A percentile compares a stretch with the other conserved stretches of the same genome.
Evolutionary conservation across 371 early-diverging fungal genomes (phyloP).

Genomic region (Lichtheimia hyalospora): DNA sequence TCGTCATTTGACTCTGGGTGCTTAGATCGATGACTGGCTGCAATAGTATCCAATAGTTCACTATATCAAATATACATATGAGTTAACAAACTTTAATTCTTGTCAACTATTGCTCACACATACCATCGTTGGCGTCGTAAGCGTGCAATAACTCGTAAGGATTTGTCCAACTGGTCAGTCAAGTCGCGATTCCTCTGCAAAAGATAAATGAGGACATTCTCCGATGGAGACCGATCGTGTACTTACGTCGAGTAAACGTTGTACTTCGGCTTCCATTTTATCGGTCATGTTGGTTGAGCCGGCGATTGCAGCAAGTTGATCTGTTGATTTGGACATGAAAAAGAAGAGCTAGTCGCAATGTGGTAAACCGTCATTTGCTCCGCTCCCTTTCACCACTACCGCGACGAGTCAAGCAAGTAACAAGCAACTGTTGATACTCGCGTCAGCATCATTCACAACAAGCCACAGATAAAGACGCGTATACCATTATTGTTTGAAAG

Average conservation of each 20-base stretch:
- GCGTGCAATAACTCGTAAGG: conserved; percentile 6
- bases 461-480: no score
- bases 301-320: no score
- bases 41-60: conserved; percentile 11
- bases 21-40: conserved; percentile 3
- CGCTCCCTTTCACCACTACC: no score
- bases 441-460: no score
- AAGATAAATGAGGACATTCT: no score
- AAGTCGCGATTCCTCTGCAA: conserved; percentile 12
- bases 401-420: no score
- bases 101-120: not conserved
- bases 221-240: not conserved
- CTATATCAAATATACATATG: not conserved
- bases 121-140: conserved; percentile 18
- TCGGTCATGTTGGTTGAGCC: not conserved
- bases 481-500: no score
- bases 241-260: conserved; percentile 5
- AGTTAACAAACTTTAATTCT: not conserved
- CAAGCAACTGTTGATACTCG: no score
- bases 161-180: conserved; percentile 11
- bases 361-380: no score
- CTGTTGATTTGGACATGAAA: not conserved
- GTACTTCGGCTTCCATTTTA: conserved; percentile 9
- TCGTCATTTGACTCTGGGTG: conserved; percentile 11
- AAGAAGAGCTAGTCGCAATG: no score